A percentile compares a stretch with the other conserved stretches of the same genome.
These are phyloP conservation scores for Camellia oleifera DNA, from an alignment of 179 eudicot species.

Conservation along the genomic window DNA sequence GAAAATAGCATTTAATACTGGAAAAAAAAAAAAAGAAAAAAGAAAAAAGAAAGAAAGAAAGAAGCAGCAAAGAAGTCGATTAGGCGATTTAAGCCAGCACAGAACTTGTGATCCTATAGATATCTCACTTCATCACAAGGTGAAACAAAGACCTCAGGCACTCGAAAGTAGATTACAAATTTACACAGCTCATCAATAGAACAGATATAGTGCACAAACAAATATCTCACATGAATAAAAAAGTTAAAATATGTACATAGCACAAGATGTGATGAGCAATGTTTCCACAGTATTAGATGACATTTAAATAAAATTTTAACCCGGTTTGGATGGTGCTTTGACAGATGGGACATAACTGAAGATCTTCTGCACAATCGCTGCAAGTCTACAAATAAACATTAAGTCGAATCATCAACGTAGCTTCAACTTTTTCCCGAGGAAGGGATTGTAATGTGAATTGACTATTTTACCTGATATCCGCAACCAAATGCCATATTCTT, in stretches of 20 bases:
- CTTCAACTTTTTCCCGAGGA: neutral
- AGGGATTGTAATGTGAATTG: neutral
- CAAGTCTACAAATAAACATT: conserved; percentile 41
- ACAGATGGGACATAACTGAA: conserved; percentile 46
- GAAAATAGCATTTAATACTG: too few species aligned
- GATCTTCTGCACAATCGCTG: conserved; percentile 42
- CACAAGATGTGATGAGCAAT: neutral
- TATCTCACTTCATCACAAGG: neutral
- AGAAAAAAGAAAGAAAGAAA: too few species aligned
- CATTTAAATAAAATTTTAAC: conserved; percentile 41
- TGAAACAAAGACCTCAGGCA: neutral
- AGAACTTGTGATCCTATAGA: conserved; percentile 5
- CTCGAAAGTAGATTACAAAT: neutral
- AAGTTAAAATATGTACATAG: conserved; percentile 7
- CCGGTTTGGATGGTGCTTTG: conserved; percentile 34
- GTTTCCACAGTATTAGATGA: neutral
- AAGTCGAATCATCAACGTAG: neutral
- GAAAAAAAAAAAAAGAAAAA: too few species aligned
- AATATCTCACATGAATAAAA: neutral
- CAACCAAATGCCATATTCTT: conserved; percentile 55
- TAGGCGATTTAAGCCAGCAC: neutral
- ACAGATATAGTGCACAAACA: neutral
- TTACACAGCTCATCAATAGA: neutral
- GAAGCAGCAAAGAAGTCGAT: neutral
- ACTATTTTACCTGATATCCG: conserved; percentile 45